Conservation (phyloP, 192 early-diverging fungal genomes). For the Pilaira anomala region DNA sequence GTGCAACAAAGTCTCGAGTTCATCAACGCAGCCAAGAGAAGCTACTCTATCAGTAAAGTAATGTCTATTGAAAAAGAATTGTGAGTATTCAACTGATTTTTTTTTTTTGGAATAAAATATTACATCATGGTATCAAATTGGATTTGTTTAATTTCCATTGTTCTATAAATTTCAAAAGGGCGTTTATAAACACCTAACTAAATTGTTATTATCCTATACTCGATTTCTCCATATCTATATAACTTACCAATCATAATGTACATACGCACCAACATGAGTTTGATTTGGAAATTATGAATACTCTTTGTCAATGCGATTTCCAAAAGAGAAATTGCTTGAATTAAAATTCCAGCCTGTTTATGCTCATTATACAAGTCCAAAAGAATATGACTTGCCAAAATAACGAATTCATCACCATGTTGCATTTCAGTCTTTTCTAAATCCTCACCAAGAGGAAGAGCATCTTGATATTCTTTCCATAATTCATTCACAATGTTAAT, state of each 20-base stretch:
- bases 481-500: constrained; percentile 36
- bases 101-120: constrained; percentile 35
- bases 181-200: constrained; percentile 55
- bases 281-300: constrained; percentile 81
- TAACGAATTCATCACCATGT: constrained; percentile 74
- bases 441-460: constrained; percentile 47
- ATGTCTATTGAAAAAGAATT: constrained; percentile 44
- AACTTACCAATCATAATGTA: constrained; percentile 67
- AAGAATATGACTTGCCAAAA: constrained; percentile 58
- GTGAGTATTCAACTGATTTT: neutral
- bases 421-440: constrained; percentile 72
- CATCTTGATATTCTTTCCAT: constrained; percentile 40
- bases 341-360: constrained; percentile 35
- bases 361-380: constrained; percentile 51
- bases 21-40: constrained; percentile 46
- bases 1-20: constrained; percentile 53
- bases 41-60: constrained; percentile 62
- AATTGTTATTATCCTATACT: neutral
- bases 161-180: constrained; percentile 57
- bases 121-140: constrained; percentile 85
- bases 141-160: constrained; percentile 89
- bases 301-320: constrained; percentile 74
- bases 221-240: neutral
- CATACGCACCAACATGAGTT: constrained; percentile 80
- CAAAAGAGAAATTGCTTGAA: constrained; percentile 62